These are phyloP conservation scores for Mortierella sp. DNA, from an alignment of 371 early-diverging fungal species.

Conservation along the genomic window DNA sequence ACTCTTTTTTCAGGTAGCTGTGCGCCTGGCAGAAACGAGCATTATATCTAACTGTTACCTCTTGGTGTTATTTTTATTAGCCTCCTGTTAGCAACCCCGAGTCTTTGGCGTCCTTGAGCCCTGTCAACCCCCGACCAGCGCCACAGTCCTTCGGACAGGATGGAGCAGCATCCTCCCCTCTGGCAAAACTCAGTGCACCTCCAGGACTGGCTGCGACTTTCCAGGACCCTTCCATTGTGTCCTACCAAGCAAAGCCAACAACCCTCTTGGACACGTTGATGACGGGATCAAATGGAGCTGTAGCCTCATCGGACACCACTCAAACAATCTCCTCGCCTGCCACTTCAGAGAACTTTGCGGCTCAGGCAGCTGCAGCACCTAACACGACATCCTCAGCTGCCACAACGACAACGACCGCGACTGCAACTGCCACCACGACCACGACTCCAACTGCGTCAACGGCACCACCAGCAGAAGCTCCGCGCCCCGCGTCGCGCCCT, in stretches of 20 bases:
- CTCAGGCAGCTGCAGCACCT: slow-evolving; percentile 16
- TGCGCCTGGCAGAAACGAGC: background rate
- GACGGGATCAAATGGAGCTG: slow-evolving; percentile 5
- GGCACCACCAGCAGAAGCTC: slow-evolving; percentile 29
- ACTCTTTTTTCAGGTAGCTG: background rate
- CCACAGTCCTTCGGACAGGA: background rate
- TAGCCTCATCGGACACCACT: slow-evolving; percentile 13
- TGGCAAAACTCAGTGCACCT: background rate
- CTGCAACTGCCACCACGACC: background rate
- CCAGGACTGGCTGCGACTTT: slow-evolving; percentile 23
- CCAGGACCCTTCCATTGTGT: slow-evolving; percentile 58
- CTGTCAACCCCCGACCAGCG: background rate
- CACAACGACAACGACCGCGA: background rate
- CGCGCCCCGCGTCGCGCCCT: slow-evolving; percentile 41
- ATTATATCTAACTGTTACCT: background rate
- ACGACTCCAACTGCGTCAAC: slow-evolving; percentile 15
- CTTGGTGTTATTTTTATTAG: slow-evolving; percentile 6
- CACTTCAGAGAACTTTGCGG: slow-evolving; percentile 20
- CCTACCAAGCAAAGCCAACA: slow-evolving; percentile 37
- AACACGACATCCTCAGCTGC: slow-evolving; percentile 12
- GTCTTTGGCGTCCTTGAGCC: slow-evolving; percentile 7
- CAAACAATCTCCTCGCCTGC: slow-evolving; percentile 12
- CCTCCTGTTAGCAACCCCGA: slow-evolving; percentile 31
- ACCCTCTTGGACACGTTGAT: slow-evolving; percentile 14
- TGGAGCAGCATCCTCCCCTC: background rate